A percentile compares a stretch with the other conserved stretches of the same genome.
Conservation (phyloP, 495 filamentous ascomycete species). For the Neurospora sp. region DNA sequence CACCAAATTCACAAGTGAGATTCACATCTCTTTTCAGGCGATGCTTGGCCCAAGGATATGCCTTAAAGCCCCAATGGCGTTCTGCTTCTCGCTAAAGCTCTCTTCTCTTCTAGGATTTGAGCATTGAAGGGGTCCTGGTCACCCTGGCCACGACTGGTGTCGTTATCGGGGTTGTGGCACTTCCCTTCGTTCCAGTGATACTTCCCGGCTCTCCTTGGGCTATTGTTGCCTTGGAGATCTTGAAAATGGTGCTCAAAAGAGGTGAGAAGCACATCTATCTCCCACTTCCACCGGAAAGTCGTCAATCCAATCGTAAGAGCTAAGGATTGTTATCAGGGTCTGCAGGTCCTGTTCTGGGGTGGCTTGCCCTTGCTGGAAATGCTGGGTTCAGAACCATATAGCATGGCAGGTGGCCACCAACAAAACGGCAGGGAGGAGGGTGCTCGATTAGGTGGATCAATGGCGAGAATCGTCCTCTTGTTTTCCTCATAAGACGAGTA, state of each 20-base stretch:
- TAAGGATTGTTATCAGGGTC: neutral
- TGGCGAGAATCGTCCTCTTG: fast-evolving
- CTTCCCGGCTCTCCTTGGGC: too few species aligned
- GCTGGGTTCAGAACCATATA: neutral
- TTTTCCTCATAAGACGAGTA: neutral
- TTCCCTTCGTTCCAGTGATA: too few species aligned
- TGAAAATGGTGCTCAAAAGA: neutral
- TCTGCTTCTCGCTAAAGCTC: neutral
- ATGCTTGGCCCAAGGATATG: neutral
- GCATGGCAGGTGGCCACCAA: neutral
- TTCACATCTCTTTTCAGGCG: neutral
- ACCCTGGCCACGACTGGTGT: neutral
- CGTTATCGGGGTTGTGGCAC: neutral
- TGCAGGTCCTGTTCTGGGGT: neutral
- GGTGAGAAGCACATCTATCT: neutral
- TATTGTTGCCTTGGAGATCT: too few species aligned
- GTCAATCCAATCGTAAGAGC: neutral
- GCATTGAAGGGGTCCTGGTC: neutral
- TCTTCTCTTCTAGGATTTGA: neutral
- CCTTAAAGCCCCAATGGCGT: neutral
- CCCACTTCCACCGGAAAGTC: neutral
- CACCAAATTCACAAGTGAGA: neutral
- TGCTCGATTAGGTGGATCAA: neutral
- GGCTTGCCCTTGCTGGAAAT: neutral
- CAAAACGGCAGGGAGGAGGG: neutral